Evolutionary conservation across 2,329 filamentous ascomycete genomes (phyloP).

Genomic region (Apiospora koreana): DNA sequence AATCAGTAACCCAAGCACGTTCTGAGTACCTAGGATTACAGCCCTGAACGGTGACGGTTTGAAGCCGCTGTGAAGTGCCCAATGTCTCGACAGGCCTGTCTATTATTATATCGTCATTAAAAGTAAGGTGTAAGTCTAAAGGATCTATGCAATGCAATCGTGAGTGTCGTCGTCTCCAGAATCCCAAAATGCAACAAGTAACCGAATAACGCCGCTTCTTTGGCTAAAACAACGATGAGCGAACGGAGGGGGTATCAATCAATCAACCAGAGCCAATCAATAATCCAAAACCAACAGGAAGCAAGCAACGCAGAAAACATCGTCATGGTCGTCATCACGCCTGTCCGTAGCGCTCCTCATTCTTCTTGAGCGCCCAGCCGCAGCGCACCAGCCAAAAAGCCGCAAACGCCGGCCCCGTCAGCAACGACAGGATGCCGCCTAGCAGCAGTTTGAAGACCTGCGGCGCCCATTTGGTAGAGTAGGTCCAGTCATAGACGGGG

Average conservation of each 20-base stretch:
- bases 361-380: constrained; percentile 42
- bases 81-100: not conserved
- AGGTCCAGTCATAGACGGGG: constrained; percentile 45
- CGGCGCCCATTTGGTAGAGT: constrained; percentile 43
- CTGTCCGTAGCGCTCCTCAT: constrained; percentile 26
- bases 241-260: not conserved
- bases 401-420: constrained; percentile 50
- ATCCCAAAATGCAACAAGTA: not conserved
- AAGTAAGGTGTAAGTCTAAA: not conserved
- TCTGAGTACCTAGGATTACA: no score
- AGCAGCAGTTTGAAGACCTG: constrained; percentile 52
- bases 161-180: not conserved
- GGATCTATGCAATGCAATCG: not conserved
- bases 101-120: not conserved
- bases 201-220: not conserved
- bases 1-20: no score
- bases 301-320: not conserved
- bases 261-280: not conserved
- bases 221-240: not conserved
- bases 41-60: no score
- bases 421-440: constrained; percentile 45
- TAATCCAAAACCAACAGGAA: not conserved
- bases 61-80: not conserved
- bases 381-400: constrained; percentile 52
- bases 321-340: constrained; percentile 9